A percentile compares a stretch with the other conserved stretches of the same genome.
Conservation (phyloP, 1,139 yeast genomes). For the Candida tetrigidarum region DNA sequence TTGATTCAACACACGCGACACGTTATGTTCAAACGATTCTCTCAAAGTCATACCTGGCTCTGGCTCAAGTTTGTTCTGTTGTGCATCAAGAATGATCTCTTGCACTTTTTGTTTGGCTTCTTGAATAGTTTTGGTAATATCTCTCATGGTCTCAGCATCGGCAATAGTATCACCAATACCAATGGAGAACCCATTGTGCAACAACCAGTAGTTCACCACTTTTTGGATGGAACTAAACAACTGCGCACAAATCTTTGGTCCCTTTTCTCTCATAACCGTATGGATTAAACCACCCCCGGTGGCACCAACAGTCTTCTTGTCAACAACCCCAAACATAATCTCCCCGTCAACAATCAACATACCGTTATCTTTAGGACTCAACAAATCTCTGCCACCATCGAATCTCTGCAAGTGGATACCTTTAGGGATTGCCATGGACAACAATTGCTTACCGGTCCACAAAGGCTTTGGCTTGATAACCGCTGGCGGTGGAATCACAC, state of each 20-base stretch:
- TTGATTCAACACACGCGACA: slow-evolving; percentile 88
- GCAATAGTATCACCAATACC: slow-evolving; percentile 99
- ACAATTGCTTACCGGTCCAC: slow-evolving; percentile 97
- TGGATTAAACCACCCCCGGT: slow-evolving; percentile 98
- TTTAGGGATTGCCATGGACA: slow-evolving; percentile 90
- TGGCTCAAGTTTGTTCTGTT: slow-evolving; percentile 82
- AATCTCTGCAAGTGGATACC: slow-evolving; percentile 95
- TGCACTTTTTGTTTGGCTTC: slow-evolving; percentile 94
- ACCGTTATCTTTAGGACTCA: slow-evolving; percentile 88
- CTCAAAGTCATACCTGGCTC: slow-evolving; percentile 99
- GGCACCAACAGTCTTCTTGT: slow-evolving; percentile 98
- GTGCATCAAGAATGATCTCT: slow-evolving; percentile 91
- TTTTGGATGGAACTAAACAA: slow-evolving; percentile 93
- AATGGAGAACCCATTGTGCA: slow-evolving; percentile 96
- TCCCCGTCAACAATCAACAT: slow-evolving; percentile 94
- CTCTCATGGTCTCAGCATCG: slow-evolving; percentile 93
- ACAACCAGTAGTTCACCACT: slow-evolving; percentile 94
- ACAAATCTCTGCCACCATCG: slow-evolving; percentile 85
- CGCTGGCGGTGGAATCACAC: slow-evolving; percentile 97
- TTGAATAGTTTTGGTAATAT: slow-evolving; percentile 89
- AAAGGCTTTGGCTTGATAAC: slow-evolving; percentile 92
- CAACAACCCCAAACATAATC: slow-evolving; percentile 95
- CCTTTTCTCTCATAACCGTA: slow-evolving; percentile 97
- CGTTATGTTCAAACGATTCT: slow-evolving; percentile 98
- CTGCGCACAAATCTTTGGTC: slow-evolving; percentile 87